These are phyloP conservation scores for Dothideomycetidae sp. DNA, from an alignment of 2,329 filamentous ascomycete genomes.

Conservation along the genomic window DNA sequence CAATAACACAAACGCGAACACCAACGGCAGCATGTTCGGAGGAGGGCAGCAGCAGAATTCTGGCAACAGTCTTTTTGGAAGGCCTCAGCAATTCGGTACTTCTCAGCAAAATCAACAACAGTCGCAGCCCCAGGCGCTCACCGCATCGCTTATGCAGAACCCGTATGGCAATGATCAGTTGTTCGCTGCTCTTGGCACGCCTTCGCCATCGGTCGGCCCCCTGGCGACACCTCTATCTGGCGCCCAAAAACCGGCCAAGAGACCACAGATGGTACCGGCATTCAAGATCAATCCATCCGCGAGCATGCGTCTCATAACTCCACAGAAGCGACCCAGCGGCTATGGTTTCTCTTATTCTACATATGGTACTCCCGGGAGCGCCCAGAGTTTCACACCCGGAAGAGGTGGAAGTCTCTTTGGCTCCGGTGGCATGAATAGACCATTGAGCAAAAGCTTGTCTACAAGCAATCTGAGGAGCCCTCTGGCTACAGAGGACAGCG, in stretches of 20 bases:
- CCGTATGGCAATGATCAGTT: constrained; percentile 83
- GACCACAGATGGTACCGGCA: constrained; percentile 59
- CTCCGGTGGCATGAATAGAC: constrained; percentile 43
- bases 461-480: constrained; percentile 72
- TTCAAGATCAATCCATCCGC: constrained; percentile 77
- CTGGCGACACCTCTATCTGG: constrained; percentile 78
- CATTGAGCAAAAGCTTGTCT: constrained; percentile 75
- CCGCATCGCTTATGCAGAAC: constrained; percentile 67
- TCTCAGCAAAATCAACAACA: constrained; percentile 40
- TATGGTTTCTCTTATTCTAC: constrained; percentile 90
- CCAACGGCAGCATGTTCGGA: constrained; percentile 28
- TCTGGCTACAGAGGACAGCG: constrained; percentile 70
- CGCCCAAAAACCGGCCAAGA: constrained; percentile 61
- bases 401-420: constrained; percentile 51
- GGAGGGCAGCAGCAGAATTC: constrained; percentile 28
- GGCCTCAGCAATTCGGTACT: constrained; percentile 34
- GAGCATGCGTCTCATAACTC: constrained; percentile 65
- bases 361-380: constrained; percentile 67
- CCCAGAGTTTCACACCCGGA: constrained; percentile 55
- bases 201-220: constrained; percentile 65
- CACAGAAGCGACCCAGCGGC: constrained; percentile 57
- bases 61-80: constrained; percentile 39
- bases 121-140: constrained; percentile 41
- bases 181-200: constrained; percentile 57
- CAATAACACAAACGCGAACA: constrained; percentile 21